These are phyloP conservation scores for Grigorovia humatica DNA, from an alignment of 805 yeast species.

Conservation along the genomic window DNA sequence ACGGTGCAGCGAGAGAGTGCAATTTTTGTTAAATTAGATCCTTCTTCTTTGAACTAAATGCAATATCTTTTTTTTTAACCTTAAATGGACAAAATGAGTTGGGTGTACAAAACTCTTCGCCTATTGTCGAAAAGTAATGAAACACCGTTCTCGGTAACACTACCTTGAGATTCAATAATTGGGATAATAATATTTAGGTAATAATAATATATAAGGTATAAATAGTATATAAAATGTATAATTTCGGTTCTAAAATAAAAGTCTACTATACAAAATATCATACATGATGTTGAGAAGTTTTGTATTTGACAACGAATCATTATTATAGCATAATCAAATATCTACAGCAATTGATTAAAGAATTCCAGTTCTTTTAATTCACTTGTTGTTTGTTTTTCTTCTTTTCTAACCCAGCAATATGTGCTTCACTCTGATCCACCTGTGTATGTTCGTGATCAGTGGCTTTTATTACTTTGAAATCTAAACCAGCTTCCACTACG, in stretches of 20 bases:
- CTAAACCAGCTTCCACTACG: constrained; percentile 33
- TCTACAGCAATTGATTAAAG: background rate
- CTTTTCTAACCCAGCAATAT: constrained; percentile 85
- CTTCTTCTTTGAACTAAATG: too few species aligned
- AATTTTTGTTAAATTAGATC: too few species aligned
- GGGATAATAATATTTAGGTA: too few species aligned
- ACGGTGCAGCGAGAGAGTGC: background rate
- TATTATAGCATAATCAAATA: too few species aligned
- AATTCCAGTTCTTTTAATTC: background rate
- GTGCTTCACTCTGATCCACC: constrained; percentile 91
- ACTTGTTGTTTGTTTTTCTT: constrained; percentile 41
- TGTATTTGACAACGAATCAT: background rate
- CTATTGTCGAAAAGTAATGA: too few species aligned
- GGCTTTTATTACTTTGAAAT: constrained; percentile 33
- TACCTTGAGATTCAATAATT: too few species aligned
- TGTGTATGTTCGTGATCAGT: constrained; percentile 71
- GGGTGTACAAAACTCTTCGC: too few species aligned
- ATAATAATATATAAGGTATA: background rate
- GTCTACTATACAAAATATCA: background rate
- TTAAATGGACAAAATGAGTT: too few species aligned
- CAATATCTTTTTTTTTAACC: too few species aligned
- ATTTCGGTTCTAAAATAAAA: background rate
- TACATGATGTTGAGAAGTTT: background rate
- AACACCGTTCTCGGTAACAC: too few species aligned
- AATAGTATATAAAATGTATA: background rate